Evolutionary conservation across 2,329 filamentous ascomycete genomes (phyloP).

Genomic region (Alternaria consortialis): DNA sequence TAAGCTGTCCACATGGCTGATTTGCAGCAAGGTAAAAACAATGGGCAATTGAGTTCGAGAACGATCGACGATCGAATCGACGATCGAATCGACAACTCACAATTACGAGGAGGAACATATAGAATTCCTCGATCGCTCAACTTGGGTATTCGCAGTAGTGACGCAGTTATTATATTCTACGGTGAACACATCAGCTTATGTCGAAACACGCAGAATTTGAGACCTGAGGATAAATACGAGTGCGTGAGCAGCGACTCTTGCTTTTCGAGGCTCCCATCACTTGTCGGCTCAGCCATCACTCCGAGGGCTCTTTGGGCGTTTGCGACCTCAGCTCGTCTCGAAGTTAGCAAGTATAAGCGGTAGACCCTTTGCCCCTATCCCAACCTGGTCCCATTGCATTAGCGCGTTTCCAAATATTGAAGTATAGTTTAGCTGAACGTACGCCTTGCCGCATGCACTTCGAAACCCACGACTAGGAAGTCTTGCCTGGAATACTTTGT

Average conservation of each 20-base stretch:
- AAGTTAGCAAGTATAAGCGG: neutral
- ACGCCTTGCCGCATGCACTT: neutral
- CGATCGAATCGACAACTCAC: neutral
- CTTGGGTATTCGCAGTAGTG: neutral
- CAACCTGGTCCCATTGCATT: neutral
- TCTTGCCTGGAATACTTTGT: neutral
- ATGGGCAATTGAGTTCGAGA: neutral
- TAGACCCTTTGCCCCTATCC: neutral
- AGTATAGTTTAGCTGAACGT: neutral
- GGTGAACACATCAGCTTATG: neutral
- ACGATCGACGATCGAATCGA: neutral
- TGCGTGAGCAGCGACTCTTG: neutral
- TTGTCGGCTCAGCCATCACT: neutral
- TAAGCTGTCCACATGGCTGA: neutral
- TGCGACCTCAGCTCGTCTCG: neutral
- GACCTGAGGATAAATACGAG: neutral
- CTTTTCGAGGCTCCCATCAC: neutral
- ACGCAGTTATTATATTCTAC: neutral
- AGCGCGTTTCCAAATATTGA: neutral
- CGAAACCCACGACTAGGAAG: neutral
- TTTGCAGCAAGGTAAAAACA: neutral
- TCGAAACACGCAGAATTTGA: neutral
- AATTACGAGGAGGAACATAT: neutral
- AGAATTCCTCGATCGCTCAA: neutral
- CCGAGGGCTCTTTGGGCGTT: neutral